Base-by-base conservation (phyloP, 164 flowering plant species). In the Umbellularia californica region DNA sequence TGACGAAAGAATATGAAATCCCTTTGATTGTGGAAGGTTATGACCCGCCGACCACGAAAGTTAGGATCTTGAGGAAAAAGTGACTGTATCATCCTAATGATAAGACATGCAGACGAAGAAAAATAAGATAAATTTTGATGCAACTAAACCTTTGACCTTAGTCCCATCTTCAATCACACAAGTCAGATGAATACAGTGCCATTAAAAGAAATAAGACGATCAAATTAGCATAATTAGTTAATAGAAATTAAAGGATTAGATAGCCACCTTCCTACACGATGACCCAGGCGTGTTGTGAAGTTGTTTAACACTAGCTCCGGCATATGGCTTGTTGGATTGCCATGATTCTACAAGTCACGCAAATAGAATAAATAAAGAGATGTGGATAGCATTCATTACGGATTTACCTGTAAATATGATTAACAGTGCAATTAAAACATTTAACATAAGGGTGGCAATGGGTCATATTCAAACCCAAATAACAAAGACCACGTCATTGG, bases 1-100 rank as follows among this genome's bases (percentile, higher is more conserved):
- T 95, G 98, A 65, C 97, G 88, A 79, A 95, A 95, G 84, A 93
- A 92, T 79, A 95, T 90, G 72, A 90, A 93, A 77, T 95, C 99
- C 25, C 98, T 87, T 81, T 95, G 97, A 76, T 93, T 95, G 83
- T 95, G 99, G 74, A 95, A 95, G 30, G 99, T 95, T 55, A 92
- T 97, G 77, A 95, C 97, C 80, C 97, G 79, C 33, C 98, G 89
- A 69, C 97, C 98, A 58, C 87, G 90, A 52, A 95, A 95, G 65
- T 93, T 82, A 19, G 97, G 97, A 71, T 82, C 87, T 87, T 92
- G 97, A 3, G 96, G 94, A 77, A 95, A 95, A 72, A 93, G 86
- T 68, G 99, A 85, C 70, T 90, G 97, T 74, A 92, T 88, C 75
- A 92, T 11, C 83, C 99, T 95, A 74, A 63, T 55, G 7, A 81